Percentiles rank a stretch among this genome's conserved stretches.
phyloP scores from a whole-genome alignment of 164 flowering plant species.

The Nymphaea thermarum region DNA sequence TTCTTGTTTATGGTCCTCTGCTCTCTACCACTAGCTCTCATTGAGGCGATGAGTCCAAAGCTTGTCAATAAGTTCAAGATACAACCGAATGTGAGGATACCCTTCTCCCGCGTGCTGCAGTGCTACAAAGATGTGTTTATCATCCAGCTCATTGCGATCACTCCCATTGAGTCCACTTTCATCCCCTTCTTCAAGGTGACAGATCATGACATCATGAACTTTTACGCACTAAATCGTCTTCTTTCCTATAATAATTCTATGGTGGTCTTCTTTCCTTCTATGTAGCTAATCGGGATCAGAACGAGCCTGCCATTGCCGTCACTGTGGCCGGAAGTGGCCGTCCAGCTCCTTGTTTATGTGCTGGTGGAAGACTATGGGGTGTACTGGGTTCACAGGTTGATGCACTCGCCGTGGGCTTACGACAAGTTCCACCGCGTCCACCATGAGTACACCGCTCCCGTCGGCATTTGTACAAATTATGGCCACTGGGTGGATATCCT shows the following conservation, averaged over 20 bases:
- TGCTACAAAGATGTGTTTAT: conserved; percentile 60
- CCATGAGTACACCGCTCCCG: conserved; percentile 83
- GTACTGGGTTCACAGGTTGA: conserved; percentile 77
- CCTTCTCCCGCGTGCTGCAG: conserved; percentile 23
- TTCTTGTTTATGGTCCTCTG: conserved; percentile 50
- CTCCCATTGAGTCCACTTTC: no score
- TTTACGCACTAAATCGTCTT: neutral
- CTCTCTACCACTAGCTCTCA: conserved; percentile 50
- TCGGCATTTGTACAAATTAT: conserved; percentile 75
- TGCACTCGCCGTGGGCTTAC: conserved; percentile 77
- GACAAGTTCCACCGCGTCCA: conserved; percentile 79
- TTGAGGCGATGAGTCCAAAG: conserved; percentile 26
- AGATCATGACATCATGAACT: neutral
- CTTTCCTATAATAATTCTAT: neutral
- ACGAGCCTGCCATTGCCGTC: conserved; percentile 81
- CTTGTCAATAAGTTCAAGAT: conserved; percentile 44
- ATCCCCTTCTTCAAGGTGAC: no score
- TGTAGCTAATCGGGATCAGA: conserved; percentile 59
- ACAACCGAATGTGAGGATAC: conserved; percentile 58
- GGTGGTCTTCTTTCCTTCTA: conserved; percentile 6
- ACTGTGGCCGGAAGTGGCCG: conserved; percentile 39
- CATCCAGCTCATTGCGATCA: no score
- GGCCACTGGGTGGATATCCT: conserved; percentile 91
- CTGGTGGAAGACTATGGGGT: conserved; percentile 67
- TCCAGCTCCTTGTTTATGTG: conserved; percentile 65